These are phyloP conservation scores for Syzygium oleosum DNA, from an alignment of 345 rosid species.

Conservation along the genomic window DNA sequence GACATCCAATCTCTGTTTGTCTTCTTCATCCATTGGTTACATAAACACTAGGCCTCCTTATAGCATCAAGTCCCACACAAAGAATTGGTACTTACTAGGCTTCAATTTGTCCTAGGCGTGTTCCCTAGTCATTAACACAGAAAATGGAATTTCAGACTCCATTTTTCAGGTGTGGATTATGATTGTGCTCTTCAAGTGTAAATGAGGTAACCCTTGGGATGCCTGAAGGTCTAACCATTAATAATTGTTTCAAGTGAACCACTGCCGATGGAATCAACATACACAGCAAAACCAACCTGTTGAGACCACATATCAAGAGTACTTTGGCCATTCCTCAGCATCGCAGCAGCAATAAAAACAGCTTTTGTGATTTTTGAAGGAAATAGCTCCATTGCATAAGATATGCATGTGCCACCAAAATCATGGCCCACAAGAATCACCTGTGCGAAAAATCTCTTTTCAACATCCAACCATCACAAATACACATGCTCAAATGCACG, in stretches of 20 bases:
- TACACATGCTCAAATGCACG: neutral
- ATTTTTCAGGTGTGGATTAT: neutral
- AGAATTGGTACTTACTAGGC: neutral
- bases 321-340: slow-evolving; percentile 68
- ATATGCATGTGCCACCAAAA: slow-evolving; percentile 87
- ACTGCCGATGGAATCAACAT: neutral
- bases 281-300: slow-evolving; percentile 38
- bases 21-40: neutral
- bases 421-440: slow-evolving; percentile 92
- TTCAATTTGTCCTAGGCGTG: neutral
- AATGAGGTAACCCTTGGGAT: neutral
- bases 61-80: neutral
- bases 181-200: neutral
- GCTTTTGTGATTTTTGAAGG: slow-evolving; percentile 68
- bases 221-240: neutral
- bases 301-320: slow-evolving; percentile 68
- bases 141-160: neutral
- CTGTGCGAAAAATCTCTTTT: slow-evolving; percentile 23
- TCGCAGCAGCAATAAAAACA: slow-evolving; percentile 71
- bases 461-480: neutral
- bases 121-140: neutral
- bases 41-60: neutral
- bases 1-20: neutral
- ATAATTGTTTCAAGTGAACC: neutral
- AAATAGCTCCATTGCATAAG: slow-evolving; percentile 80